These are phyloP conservation scores for Phlyctochytrium bullatum DNA, from an alignment of 192 early-diverging fungal genomes.

Conservation along the genomic window DNA sequence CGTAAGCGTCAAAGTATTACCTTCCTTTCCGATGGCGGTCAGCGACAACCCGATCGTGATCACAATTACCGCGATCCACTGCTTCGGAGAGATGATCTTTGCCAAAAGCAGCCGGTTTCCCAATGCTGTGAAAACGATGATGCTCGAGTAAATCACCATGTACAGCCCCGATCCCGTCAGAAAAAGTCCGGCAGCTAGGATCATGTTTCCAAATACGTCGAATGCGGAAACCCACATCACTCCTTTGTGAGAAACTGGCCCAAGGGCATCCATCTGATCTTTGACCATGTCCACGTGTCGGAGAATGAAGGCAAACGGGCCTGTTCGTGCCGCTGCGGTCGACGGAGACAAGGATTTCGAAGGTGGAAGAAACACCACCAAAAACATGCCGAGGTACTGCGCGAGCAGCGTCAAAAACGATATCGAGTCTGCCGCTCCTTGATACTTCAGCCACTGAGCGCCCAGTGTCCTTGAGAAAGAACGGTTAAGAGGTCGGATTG, in stretches of 20 bases:
- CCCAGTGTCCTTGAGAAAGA: conserved; percentile 8
- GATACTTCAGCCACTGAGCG: conserved; percentile 25
- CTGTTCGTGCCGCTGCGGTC: background rate
- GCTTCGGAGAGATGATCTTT: conserved; percentile 10
- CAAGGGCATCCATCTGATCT: conserved; percentile 4
- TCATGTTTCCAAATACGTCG: conserved; percentile 19
- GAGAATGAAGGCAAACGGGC: background rate
- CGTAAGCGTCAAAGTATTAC: conserved; percentile 5
- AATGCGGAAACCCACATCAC: conserved; percentile 7
- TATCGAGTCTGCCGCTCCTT: conserved; percentile 15
- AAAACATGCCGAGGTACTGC: conserved; percentile 19
- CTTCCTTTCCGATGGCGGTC: conserved; percentile 21
- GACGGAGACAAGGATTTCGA: no score
- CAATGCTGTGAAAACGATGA: conserved; percentile 43
- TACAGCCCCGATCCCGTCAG: conserved; percentile 21
- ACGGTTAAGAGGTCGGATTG: background rate
- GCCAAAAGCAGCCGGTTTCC: conserved; percentile 24
- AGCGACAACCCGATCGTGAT: conserved; percentile 42
- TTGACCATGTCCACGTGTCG: background rate
- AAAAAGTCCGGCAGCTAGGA: conserved; percentile 21
- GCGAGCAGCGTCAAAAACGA: conserved; percentile 17
- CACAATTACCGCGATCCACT: conserved; percentile 34
- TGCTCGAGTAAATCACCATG: conserved; percentile 32
- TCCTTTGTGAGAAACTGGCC: conserved; percentile 7
- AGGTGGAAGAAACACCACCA: conserved; percentile 14